Base-by-base conservation (phyloP, 345 rosid species). In the Gossypium thurberi region DNA sequence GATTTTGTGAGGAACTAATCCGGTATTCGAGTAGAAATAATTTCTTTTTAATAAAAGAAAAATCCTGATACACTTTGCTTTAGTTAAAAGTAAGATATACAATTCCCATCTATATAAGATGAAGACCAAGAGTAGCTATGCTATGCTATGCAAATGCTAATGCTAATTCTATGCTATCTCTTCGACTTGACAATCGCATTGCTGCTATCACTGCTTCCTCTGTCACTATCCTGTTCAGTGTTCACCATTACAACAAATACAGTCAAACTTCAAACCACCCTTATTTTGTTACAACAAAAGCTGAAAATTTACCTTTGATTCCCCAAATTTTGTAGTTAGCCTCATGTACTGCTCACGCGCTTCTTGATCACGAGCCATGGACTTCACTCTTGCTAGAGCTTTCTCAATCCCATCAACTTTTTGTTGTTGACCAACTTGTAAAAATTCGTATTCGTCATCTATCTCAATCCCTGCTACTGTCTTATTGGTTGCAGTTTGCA, bases 291-390 rank as follows among this genome's bases (percentile, higher is more conserved):
- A 7, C 52, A 59, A 15, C 15, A 56, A 42, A 58, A 40, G 44
- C 10, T 33, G 17, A 55, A 18, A 15, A 67, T 76, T 25, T 76
- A 83, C 90, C 83, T 82, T 75, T 8, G 69, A 69, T 69, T 74
- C 79, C 51, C 78, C 79, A 25, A 73, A 77, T 73, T 72, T 83
- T 14, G 82, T 52, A 57, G 82, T 73, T 58, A 89, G 80, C 75
- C 93, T 87, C 88, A 84, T 83, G 78, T 89, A 89, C 76, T 89
- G 93, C 3, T 84, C 83, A 0, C 93, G 85, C 21, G 88, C 91
- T 77, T 80, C 85, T 26, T 85, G 84, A 75, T 87, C 63, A 2
- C 82, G 84, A 59, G 82, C 84, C 93, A 89, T 84, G 48, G 93
- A 88, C 47, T 81, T 82, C 14, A 89, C 93, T 77, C 89, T 83